phyloP scores from a whole-genome alignment of 2,329 filamentous ascomycete species.

The Calcarisporium arbuscula region DNA sequence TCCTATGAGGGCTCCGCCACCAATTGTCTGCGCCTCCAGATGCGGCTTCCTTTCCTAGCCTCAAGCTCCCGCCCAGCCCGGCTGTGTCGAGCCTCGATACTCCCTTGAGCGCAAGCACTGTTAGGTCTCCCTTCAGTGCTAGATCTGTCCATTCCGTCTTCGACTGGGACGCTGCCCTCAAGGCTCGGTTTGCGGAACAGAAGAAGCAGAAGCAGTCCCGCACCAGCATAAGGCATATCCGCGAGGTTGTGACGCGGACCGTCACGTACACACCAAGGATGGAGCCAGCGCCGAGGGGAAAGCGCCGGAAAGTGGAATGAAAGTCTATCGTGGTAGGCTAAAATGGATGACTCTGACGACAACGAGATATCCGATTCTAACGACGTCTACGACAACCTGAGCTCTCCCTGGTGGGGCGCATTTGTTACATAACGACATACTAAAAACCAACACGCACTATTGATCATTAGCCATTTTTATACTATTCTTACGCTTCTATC shows the following conservation, averaged over 20 bases:
- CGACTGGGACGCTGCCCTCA: constrained; percentile 71
- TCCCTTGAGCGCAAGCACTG: constrained; percentile 54
- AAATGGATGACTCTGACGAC: not conserved
- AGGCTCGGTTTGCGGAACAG: constrained; percentile 56
- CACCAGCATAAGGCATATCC: constrained; percentile 63
- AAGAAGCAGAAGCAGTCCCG: constrained; percentile 50
- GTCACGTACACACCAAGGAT: constrained; percentile 86
- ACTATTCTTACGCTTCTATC: no score
- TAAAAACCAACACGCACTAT: no score
- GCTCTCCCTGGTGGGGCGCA: no score
- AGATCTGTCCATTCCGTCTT: constrained; percentile 61
- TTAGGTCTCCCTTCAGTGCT: constrained; percentile 69
- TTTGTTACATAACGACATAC: no score
- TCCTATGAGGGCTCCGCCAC: constrained; percentile 42
- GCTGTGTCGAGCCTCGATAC: constrained; percentile 62
- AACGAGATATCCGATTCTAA: constrained; percentile 2
- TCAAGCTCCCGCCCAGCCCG: constrained; percentile 74
- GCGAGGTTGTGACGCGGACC: constrained; percentile 89
- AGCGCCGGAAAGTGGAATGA: constrained; percentile 68
- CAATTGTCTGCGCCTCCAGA: constrained; percentile 57
- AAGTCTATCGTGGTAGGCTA: no score
- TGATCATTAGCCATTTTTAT: no score
- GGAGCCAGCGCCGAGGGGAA: constrained; percentile 85
- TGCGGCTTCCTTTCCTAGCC: constrained; percentile 55
- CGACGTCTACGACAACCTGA: constrained; percentile 8